phyloP scores from a whole-genome alignment of 352 stramenopile species.

The Phytophthora constricta region DNA sequence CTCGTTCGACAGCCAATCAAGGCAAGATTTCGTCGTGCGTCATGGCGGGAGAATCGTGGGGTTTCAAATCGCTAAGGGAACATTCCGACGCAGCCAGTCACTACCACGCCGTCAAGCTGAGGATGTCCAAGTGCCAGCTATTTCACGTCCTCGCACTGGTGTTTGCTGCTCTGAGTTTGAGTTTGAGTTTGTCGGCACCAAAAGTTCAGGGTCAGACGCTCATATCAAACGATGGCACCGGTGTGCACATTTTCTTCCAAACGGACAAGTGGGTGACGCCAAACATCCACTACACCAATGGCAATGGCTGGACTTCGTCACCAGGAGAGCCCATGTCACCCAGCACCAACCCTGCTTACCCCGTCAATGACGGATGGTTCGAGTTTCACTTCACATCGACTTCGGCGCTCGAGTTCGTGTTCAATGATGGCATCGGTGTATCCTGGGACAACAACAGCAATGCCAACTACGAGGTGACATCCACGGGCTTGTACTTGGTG shows the following conservation, averaged over 20 bases:
- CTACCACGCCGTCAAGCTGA: not conserved
- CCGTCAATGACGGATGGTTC: constrained; percentile 35
- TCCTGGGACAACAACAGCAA: constrained; percentile 48
- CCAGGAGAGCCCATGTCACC: constrained; percentile 22
- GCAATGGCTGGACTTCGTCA: constrained; percentile 22
- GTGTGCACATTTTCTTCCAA: constrained; percentile 27
- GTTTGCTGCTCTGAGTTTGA: not conserved
- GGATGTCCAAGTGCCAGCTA: not conserved
- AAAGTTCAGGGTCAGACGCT: not conserved
- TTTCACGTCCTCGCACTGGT: not conserved
- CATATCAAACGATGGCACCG: not conserved
- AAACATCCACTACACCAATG: constrained; percentile 29
- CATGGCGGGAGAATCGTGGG: not conserved
- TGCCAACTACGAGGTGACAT: constrained; percentile 34
- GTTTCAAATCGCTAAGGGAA: not conserved
- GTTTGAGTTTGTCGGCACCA: not conserved
- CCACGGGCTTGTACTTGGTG: constrained; percentile 29
- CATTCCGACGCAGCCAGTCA: not conserved
- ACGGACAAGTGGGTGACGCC: constrained; percentile 23
- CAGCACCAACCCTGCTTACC: constrained; percentile 26
- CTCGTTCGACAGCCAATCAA: constrained; percentile 1
- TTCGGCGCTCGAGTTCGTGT: constrained; percentile 36
- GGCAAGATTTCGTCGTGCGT: not conserved
- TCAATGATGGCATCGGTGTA: constrained; percentile 37
- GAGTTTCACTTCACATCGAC: constrained; percentile 23